Base-by-base conservation (phyloP, 768 basidiomycete species). In the Inosperma sp. region DNA sequence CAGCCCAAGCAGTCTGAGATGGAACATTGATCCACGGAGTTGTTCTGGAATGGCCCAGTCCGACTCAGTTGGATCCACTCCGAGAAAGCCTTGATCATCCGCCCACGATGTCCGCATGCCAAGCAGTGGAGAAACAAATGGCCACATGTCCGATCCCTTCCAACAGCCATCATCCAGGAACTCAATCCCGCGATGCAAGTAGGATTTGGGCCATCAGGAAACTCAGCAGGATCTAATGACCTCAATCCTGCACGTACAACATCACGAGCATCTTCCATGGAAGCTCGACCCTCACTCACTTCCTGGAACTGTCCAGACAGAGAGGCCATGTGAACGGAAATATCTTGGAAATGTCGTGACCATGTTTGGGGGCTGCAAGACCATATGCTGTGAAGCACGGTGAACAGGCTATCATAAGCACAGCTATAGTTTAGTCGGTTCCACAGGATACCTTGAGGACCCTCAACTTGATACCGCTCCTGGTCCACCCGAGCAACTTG, bases 321-420 rank as follows among this genome's bases (percentile, higher is more conserved):
- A 2, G 4, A 8, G 2, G 14, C 7, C 8, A 35, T 5, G 7
- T 33, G 19, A 10, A 13, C 10, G 4, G 25, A 2, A 2, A 36
- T 1, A 25, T 45, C 23, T 13, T 33, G 9, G 6, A 51, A 45
- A 3, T 12, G 13, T 9, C 6, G 13, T 3, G 43, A 27, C 50
- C 50, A 51, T 10, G 13, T 1, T 4, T 5, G 5, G 7, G 50
- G 50, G n/a, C 27, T 16, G 3, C 16, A 10, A 8, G 23, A 3
- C 52, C 55, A 58, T 31, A 56, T 25, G 19, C 49, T 43, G 41
- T 43, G 47, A 0, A 56, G 5, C 4, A 56, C 29, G 5, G 46
- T 36, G 19, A 54, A 51, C 0, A 56, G 16, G 9, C 52, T 35
- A 39, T 59, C 58, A 33, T 59, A 59, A 10, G 55, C 44, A 47